phyloP scores from a whole-genome alignment of 257 asterid species.

The Capsicum chinense region DNA sequence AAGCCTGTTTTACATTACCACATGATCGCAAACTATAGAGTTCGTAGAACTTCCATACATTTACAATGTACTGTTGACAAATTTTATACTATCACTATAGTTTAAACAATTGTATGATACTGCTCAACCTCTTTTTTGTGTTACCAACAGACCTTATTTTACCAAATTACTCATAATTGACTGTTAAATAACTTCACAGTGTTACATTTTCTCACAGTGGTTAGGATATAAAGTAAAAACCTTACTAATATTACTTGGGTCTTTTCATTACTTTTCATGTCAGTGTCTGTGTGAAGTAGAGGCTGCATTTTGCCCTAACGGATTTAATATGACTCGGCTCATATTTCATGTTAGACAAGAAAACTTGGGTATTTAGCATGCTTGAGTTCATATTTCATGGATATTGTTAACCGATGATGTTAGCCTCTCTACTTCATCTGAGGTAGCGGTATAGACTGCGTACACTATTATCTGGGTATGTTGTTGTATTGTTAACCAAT shows the following conservation, averaged over 20 bases:
- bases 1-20: no score
- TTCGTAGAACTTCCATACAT: neutral
- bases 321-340: neutral
- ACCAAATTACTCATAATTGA: conserved; percentile 10
- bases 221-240: neutral
- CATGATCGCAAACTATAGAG: neutral
- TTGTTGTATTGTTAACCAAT: no score
- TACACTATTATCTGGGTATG: no score
- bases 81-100: neutral
- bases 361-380: no score
- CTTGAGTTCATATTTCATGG: no score
- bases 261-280: neutral
- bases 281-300: neutral
- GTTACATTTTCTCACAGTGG: neutral
- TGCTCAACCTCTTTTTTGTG: neutral
- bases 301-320: neutral
- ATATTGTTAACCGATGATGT: no score
- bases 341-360: neutral
- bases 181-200: neutral
- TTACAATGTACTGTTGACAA: neutral
- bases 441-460: no score
- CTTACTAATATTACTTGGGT: neutral
- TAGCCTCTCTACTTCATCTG: no score
- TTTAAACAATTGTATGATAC: neutral
- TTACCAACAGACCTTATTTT: neutral